These are phyloP conservation scores for Cladosporium phlei DNA, from an alignment of 2,329 filamentous ascomycete species.

Conservation along the genomic window DNA sequence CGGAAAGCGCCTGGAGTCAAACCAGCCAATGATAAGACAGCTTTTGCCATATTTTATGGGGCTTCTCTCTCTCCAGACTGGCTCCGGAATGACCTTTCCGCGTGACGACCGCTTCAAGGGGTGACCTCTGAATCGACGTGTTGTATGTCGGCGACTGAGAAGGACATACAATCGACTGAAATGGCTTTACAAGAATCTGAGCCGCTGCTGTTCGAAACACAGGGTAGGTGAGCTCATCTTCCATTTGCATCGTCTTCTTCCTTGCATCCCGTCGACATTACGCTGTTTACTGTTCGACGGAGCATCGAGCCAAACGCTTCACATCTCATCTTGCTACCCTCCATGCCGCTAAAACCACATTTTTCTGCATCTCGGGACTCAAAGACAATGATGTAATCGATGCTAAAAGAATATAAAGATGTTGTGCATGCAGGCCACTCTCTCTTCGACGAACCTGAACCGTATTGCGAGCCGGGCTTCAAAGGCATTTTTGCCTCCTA, in stretches of 20 bases:
- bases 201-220: slow-evolving; percentile 7
- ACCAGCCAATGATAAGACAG: too few relatives aligned
- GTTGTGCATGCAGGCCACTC: neutral
- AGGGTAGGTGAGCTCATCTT: slow-evolving; percentile 11
- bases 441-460: slow-evolving; percentile 1
- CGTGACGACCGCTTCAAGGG: too few relatives aligned
- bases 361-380: neutral
- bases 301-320: too few relatives aligned
- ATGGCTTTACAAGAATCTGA: slow-evolving; percentile 9
- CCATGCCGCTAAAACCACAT: neutral
- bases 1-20: too few relatives aligned
- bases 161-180: slow-evolving; percentile 10
- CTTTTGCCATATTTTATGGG: too few relatives aligned
- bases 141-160: slow-evolving; percentile 14
- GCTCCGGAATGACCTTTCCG: too few relatives aligned
- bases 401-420: slow-evolving; percentile 12
- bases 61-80: too few relatives aligned
- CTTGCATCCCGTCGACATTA: neutral
- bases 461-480: slow-evolving; percentile 31
- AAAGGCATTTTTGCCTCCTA: slow-evolving; percentile 39
- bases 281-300: neutral
- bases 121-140: too few relatives aligned
- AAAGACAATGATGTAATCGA: slow-evolving; percentile 10
- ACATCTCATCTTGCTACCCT: neutral
- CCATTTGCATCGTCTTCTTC: neutral